These are phyloP conservation scores for Ustilago loliicola DNA, from an alignment of 1,284 basidiomycete genomes.

Conservation along the genomic window DNA sequence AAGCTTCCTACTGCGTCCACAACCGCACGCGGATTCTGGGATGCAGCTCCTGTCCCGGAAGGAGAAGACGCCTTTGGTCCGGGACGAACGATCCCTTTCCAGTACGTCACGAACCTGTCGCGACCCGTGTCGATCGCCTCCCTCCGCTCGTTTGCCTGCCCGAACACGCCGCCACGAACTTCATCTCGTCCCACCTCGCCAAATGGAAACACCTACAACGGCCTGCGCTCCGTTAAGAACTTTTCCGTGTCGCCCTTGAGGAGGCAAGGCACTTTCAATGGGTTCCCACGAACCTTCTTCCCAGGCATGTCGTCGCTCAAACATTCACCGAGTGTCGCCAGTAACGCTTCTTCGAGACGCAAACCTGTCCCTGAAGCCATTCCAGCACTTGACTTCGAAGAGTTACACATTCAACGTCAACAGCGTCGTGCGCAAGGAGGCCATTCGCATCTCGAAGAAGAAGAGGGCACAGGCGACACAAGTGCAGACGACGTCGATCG, in stretches of 20 bases:
- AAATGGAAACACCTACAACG: slow-evolving; percentile 26
- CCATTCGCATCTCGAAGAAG: background rate
- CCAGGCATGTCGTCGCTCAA: slow-evolving; percentile 8
- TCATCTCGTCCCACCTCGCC: slow-evolving; percentile 31
- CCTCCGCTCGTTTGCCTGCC: slow-evolving; percentile 35
- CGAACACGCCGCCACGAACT: slow-evolving; percentile 37
- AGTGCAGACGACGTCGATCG: slow-evolving; percentile 23
- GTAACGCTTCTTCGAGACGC: background rate
- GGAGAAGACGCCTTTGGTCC: slow-evolving; percentile 8
- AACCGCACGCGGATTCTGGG: slow-evolving; percentile 18
- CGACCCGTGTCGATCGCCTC: slow-evolving; percentile 45
- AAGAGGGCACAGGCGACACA: slow-evolving; percentile 11
- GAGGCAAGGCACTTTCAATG: slow-evolving; percentile 40
- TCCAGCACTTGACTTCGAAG: slow-evolving; percentile 25
- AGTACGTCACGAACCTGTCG: slow-evolving; percentile 41
- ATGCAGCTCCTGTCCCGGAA: background rate
- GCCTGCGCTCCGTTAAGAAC: slow-evolving; percentile 20
- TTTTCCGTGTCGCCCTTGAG: slow-evolving; percentile 31
- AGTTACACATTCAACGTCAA: slow-evolving; percentile 18
- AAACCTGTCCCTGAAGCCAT: slow-evolving; percentile 30
- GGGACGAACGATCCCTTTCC: slow-evolving; percentile 27
- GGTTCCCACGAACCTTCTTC: slow-evolving; percentile 39
- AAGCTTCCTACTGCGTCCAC: slow-evolving; percentile 9
- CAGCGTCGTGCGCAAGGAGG: slow-evolving; percentile 5
- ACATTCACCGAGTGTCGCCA: slow-evolving; percentile 24